A percentile compares a stretch with the other conserved stretches of the same genome.
Conservation (phyloP, 176 grass and related monocot genomes). For the Oryza glumipatula region DNA sequence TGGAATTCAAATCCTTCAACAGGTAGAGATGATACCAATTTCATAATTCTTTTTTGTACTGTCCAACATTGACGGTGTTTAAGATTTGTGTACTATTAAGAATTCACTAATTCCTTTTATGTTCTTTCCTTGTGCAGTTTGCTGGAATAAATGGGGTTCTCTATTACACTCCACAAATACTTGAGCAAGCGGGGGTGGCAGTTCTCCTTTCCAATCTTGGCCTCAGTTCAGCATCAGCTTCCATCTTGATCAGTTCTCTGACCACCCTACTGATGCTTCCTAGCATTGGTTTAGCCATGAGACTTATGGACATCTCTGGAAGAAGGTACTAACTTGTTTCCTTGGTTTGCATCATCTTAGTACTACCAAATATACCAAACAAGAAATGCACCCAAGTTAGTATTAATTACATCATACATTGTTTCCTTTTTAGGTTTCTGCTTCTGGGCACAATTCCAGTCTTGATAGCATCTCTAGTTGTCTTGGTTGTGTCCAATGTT, state of each 20-base stretch:
- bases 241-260: constrained; percentile 85
- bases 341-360: background rate
- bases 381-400: background rate
- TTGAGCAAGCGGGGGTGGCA: constrained; percentile 85
- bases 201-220: constrained; percentile 83
- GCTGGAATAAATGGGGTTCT: constrained; percentile 95
- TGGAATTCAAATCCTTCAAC: constrained; percentile 86
- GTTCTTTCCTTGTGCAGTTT: constrained; percentile 50
- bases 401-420: background rate
- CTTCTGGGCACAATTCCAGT: constrained; percentile 81
- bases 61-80: background rate
- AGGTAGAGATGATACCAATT: constrained; percentile 53
- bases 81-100: background rate
- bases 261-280: constrained; percentile 93
- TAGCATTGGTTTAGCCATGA: constrained; percentile 90
- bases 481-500: constrained; percentile 79
- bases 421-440: constrained; percentile 57
- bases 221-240: constrained; percentile 88
- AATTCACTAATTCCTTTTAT: constrained; percentile 6
- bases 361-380: constrained; percentile 2
- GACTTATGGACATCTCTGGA: constrained; percentile 94
- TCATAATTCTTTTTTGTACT: constrained; percentile 14
- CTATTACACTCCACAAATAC: constrained; percentile 94
- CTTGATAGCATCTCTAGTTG: constrained; percentile 67
- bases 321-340: constrained; percentile 69